A percentile compares a stretch with the other conserved stretches of the same genome.
Evolutionary conservation across 2,329 filamentous ascomycete genomes (phyloP).

Genomic region (Trichophyton schoenleinii): DNA sequence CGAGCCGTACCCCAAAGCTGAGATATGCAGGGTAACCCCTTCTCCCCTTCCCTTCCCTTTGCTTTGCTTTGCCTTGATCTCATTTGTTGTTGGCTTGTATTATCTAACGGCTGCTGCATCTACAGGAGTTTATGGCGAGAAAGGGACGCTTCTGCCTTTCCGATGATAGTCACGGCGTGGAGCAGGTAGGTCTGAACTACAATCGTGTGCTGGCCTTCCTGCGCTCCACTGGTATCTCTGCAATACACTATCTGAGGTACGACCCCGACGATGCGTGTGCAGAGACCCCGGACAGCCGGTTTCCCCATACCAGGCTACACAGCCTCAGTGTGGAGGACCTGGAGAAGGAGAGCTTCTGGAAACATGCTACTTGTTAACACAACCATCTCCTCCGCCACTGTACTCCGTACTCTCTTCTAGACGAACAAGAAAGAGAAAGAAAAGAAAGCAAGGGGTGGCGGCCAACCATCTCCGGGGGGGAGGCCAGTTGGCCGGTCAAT

Average conservation of each 20-base stretch:
- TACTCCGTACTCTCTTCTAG: too few species aligned
- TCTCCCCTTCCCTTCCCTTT: constrained; percentile 13
- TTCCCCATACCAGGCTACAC: constrained; percentile 25
- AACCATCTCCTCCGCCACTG: too few species aligned
- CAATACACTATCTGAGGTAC: constrained; percentile 26
- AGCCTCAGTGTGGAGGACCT: constrained; percentile 25
- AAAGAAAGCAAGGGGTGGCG: too few species aligned
- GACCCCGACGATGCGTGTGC: constrained; percentile 16
- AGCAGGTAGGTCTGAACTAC: constrained; percentile 82
- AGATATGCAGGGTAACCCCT: constrained; percentile 56
- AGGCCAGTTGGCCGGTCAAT: neutral
- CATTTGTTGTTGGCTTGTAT: too few species aligned
- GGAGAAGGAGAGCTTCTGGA: constrained; percentile 25
- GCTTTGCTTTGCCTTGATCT: neutral
- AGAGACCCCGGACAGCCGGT: constrained; percentile 22
- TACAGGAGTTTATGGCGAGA: constrained; percentile 55
- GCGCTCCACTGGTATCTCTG: constrained; percentile 34
- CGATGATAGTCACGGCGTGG: constrained; percentile 85
- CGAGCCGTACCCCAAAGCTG: constrained; percentile 74
- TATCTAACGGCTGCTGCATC: neutral
- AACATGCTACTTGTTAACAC: neutral
- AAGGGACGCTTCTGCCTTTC: constrained; percentile 79
- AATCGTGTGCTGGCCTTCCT: constrained; percentile 57
- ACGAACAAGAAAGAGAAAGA: neutral
- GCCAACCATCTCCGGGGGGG: neutral